These are phyloP conservation scores for Paecilomyces sp. DNA, from an alignment of 2,329 filamentous ascomycete genomes.

Conservation along the genomic window DNA sequence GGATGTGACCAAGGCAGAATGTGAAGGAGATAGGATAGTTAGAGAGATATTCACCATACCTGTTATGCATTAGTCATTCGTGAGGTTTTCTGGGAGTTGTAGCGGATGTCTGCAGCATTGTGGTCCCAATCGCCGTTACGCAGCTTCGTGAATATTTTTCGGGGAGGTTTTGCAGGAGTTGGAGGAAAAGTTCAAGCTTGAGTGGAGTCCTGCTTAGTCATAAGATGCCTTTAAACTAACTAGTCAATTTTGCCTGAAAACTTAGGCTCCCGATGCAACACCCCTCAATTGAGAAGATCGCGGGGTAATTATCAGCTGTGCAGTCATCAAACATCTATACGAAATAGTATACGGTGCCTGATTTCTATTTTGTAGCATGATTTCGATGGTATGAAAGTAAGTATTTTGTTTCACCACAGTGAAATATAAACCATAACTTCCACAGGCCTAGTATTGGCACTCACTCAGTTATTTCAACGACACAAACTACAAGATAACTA, in stretches of 20 bases:
- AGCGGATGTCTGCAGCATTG: neutral
- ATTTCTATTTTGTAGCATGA: no score
- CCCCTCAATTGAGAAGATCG: neutral
- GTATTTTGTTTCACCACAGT: no score
- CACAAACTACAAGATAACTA: no score
- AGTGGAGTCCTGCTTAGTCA: neutral
- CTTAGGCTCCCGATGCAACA: neutral
- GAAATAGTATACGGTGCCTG: no score
- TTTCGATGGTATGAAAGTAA: no score
- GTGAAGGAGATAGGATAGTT: neutral
- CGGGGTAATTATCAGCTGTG: neutral
- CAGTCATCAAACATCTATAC: neutral
- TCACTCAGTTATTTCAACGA: no score
- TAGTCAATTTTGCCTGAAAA: neutral
- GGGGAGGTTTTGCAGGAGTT: neutral
- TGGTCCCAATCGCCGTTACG: neutral
- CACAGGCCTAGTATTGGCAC: no score
- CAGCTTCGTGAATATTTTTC: neutral
- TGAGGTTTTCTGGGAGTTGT: neutral
- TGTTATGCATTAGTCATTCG: neutral
- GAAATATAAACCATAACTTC: no score
- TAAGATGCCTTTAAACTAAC: neutral
- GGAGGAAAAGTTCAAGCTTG: neutral
- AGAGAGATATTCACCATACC: neutral
- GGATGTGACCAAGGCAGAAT: conserved; percentile 4